Base-by-base conservation (phyloP, 164 flowering plant species). In the Brasenia schreberi region DNA sequence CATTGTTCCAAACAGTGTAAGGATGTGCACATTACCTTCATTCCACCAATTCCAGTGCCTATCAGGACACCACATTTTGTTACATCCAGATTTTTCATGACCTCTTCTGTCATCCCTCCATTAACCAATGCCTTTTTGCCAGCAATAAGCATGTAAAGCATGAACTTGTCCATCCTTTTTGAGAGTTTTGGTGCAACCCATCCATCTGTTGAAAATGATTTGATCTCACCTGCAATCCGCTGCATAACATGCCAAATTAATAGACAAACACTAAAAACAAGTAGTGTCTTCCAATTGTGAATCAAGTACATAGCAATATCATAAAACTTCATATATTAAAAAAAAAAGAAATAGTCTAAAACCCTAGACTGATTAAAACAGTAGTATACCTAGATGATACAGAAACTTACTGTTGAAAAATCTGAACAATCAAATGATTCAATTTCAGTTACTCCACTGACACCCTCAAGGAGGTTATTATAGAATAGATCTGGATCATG, bases 151-250 rank as follows among this genome's bases (percentile, higher is more conserved):
- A 87, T 74, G 81, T 94, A 94, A 61, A 94, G 94, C 97, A 91
- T 94, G 79, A 94, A 94, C 65, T 83, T 94, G 72, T 94, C 97
- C 80, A 85, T 83, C 74, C 99, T 79, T 76, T 86, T 91, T 14
- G 97, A 87, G 23, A 89, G 83, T 69, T 94, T 94, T 65, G 99
- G 96, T 7, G 92, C 93, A 63, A 94, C 87, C 92, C 87, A 88
- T 69, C 97, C 99, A 68, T 91, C 97, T 42, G 97, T 79, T 42
- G 96, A 89, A 78, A 86, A 88, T 64, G 85, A 80, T 78, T 91
- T 94, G 71, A 94, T 89, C 81, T 94, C 99, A 67, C 97, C 99
- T 53, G 97, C 99, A 80, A 94, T 94, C 77, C 87, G 84, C 99
- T 94, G 78, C 6, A 70, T 49, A 59, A 45, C 53, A 45, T 7